Evolutionary conservation across 163 green algal genomes (phyloP).

Genomic region (Volvox carteri): DNA sequence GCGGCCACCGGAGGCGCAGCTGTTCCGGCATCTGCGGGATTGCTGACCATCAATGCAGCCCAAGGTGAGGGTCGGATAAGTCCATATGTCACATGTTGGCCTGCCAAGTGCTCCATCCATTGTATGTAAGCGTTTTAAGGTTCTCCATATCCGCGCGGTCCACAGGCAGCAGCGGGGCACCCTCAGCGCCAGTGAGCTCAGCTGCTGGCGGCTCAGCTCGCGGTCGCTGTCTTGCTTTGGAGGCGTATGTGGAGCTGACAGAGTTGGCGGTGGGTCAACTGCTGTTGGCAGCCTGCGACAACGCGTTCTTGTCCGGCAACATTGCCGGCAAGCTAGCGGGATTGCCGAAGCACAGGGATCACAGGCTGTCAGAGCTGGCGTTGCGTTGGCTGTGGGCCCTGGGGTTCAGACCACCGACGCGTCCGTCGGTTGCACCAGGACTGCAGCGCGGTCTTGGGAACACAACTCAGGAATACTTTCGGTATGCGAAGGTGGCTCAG

Average conservation of each 20-base stretch:
- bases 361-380: neutral
- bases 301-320: slow-evolving; percentile 4
- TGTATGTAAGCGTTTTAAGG: no score
- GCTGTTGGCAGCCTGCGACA: slow-evolving; percentile 31
- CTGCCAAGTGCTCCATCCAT: no score
- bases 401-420: neutral
- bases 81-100: no score
- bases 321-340: slow-evolving; percentile 2
- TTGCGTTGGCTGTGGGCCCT: neutral
- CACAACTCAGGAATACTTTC: neutral
- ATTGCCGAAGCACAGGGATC: neutral
- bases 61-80: neutral
- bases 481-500: neutral
- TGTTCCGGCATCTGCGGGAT: neutral
- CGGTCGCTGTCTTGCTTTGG: slow-evolving; percentile 10
- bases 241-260: slow-evolving; percentile 39
- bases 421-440: no score
- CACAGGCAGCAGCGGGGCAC: no score
- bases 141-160: no score
- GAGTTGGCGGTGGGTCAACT: slow-evolving; percentile 43
- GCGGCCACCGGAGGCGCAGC: neutral
- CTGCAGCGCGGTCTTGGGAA: no score
- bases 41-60: neutral
- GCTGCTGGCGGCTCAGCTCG: neutral
- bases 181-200: neutral